Percentiles rank a stretch among this genome's conserved stretches.
Conservation (phyloP, 176 grass and related monocot genomes). For the Rhynchospora breviuscula region DNA sequence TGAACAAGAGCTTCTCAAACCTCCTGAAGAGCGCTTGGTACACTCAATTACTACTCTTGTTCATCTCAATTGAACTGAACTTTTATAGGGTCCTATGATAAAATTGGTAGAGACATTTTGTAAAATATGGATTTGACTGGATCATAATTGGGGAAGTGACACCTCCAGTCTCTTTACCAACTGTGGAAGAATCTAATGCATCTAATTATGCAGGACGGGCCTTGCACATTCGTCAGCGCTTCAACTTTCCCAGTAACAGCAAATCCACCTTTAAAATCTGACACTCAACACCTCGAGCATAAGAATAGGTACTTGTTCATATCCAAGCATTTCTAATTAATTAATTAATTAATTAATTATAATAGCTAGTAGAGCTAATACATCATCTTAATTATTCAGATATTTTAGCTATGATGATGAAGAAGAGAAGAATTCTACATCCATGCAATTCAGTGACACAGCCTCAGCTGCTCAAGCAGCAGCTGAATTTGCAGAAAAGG, state of each 20-base stretch:
- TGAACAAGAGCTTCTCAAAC: slow-evolving; percentile 90
- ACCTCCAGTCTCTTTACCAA: background rate
- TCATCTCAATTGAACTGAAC: slow-evolving; percentile 5
- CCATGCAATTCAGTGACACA: slow-evolving; percentile 69
- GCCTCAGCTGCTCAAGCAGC: slow-evolving; percentile 73
- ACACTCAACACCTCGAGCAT: slow-evolving; percentile 23
- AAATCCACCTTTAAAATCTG: slow-evolving; percentile 20
- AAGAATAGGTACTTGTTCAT: slow-evolving; percentile 35
- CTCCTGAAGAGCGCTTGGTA: slow-evolving; percentile 61
- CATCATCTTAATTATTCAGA: background rate
- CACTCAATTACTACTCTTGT: background rate
- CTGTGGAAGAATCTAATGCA: slow-evolving; percentile 2
- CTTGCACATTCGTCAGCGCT: slow-evolving; percentile 51
- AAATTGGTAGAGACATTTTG: background rate
- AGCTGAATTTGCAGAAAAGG: slow-evolving; percentile 70
- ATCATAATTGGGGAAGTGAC: background rate
- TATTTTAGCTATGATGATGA: slow-evolving; percentile 35
- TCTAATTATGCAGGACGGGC: slow-evolving; percentile 56
- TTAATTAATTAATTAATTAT: background rate
- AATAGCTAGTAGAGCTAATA: background rate
- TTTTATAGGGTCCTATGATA: slow-evolving; percentile 15
- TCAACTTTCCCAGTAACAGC: slow-evolving; percentile 54
- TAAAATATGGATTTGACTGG: background rate
- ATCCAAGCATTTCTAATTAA: background rate
- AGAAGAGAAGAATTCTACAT: slow-evolving; percentile 20